Evolutionary conservation across 75 land plant species (phyloP).

Genomic region (Picea glauca): DNA sequence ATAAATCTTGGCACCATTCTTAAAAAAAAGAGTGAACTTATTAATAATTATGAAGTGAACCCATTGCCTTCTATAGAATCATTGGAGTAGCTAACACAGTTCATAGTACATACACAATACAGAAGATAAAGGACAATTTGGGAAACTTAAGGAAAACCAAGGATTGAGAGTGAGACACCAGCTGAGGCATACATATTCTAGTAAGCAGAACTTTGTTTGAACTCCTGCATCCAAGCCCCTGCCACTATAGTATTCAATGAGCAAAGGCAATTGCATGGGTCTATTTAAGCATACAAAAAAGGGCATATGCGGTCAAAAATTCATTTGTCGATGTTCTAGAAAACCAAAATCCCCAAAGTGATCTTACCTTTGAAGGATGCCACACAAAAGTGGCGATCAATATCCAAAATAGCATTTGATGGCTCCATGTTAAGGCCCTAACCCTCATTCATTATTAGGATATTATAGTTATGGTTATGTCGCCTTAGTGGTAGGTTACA

Average conservation of each 20-base stretch:
- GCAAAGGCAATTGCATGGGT: not conserved
- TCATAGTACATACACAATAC: not conserved
- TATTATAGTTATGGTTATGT: too few relatives aligned
- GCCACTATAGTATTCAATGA: not conserved
- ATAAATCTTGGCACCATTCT: not conserved
- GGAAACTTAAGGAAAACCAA: not conserved
- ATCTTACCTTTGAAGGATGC: too few relatives aligned
- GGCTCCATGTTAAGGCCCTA: too few relatives aligned
- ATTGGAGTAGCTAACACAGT: not conserved
- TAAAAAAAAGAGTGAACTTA: not conserved
- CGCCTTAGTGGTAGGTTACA: too few relatives aligned
- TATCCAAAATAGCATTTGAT: too few relatives aligned
- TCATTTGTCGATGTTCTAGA: too few relatives aligned
- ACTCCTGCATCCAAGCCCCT: not conserved
- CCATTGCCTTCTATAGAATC: conserved; percentile 2
- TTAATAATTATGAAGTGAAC: not conserved
- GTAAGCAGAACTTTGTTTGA: not conserved
- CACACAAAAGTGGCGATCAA: too few relatives aligned
- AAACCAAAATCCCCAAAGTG: too few relatives aligned
- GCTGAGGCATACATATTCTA: not conserved
- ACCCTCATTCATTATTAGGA: too few relatives aligned
- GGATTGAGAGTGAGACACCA: not conserved
- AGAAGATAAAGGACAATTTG: not conserved
- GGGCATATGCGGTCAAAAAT: not conserved
- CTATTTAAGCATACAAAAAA: not conserved